Evolutionary conservation across 2,329 filamentous ascomycete genomes (phyloP), one percentile per base, ranked within the genome.

Genomic region (Xylariaceae sp.): DNA sequence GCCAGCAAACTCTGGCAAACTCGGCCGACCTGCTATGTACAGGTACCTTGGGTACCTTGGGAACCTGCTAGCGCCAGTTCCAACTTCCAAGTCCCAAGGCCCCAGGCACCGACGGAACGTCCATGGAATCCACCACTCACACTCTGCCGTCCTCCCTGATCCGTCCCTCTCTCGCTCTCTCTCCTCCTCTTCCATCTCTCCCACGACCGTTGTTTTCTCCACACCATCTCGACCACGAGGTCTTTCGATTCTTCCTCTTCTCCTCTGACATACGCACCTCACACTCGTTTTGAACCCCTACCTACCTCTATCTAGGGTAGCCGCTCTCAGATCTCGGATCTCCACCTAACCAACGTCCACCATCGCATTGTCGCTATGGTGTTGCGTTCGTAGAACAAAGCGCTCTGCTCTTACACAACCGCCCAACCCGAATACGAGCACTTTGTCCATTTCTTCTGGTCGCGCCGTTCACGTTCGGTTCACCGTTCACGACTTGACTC

Each of bases 271-370:
- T 30, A 39, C 23, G 23, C 57, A 51, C 41, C 44, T 53, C 51
- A 64, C 62, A 37, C 60, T 62, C 60, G 57, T 35, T 51, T 57
- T 59, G 58, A 53, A 52, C 39, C n/a, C 54, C 35, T 54, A 37
- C 54, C 35, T 54, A 37, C 56, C 48, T 51, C 35, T 5, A 30
- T 30, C 23, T 30, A 30, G 5, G 5, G 23, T 30, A 30, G 23
- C 23, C 5, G 23, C 23, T 30, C 23, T 30, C 23, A 30, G 23
- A 30, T 30, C 23, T 30, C 23, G 23, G 23, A 30, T 59, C 51
- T 37, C 10, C 13, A n/a, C 51, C 44, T 18, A 13, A 45, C 50
- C 51, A 56, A 34, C 18, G 34, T 47, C 11, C 41, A 53, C 23
- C 50, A 53, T 51, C n/a, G 50, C 51, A 35, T 48, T 23, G 45